Conservation (phyloP, 1,284 basidiomycete species). For the Irpex sp. region DNA sequence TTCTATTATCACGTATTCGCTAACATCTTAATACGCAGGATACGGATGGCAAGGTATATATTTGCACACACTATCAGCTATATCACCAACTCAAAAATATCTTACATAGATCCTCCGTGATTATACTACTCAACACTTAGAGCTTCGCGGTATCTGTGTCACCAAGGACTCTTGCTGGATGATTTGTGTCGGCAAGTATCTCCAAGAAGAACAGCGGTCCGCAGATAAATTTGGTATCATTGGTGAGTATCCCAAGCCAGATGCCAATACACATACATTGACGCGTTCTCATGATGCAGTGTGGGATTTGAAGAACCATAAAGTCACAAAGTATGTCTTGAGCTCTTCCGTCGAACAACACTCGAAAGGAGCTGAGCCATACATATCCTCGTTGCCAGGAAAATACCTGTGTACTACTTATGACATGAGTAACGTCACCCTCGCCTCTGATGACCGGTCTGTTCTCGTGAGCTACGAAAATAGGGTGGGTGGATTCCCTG, state of each 20-base stretch:
- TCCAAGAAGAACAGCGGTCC: constrained; percentile 76
- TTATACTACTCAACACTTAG: constrained; percentile 39
- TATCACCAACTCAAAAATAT: too few relatives aligned
- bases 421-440: constrained; percentile 78
- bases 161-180: constrained; percentile 74
- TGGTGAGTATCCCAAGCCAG: constrained; percentile 62
- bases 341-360: too few relatives aligned
- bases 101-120: neutral
- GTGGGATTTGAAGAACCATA: constrained; percentile 70
- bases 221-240: constrained; percentile 81
- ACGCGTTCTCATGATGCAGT: too few relatives aligned
- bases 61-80: too few relatives aligned
- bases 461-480: constrained; percentile 81
- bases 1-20: too few relatives aligned
- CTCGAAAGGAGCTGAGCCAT: too few relatives aligned
- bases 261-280: too few relatives aligned
- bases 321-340: constrained; percentile 83
- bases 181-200: constrained; percentile 75
- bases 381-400: too few relatives aligned
- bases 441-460: constrained; percentile 64
- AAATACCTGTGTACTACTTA: constrained; percentile 82
- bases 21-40: too few relatives aligned
- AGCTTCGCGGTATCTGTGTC: constrained; percentile 77
- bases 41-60: too few relatives aligned
- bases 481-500: too few relatives aligned